These are phyloP conservation scores for Wickerhamiella lipophila DNA, from an alignment of 805 yeast species.

Conservation along the genomic window DNA sequence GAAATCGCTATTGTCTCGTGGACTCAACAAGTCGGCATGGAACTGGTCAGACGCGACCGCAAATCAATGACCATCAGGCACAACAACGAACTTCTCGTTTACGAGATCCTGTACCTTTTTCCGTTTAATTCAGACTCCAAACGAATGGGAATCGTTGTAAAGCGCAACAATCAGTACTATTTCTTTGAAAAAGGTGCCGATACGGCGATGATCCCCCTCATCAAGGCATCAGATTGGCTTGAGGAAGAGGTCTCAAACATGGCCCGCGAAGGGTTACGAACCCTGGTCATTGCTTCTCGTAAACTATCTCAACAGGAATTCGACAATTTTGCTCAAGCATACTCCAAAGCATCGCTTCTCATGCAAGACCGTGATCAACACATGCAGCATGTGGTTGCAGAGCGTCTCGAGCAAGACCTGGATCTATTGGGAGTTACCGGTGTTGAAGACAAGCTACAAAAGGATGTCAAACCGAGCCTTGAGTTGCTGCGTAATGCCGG, in stretches of 20 bases:
- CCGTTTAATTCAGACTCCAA: constrained; percentile 95
- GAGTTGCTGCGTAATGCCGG: constrained; percentile 94
- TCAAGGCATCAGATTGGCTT: constrained; percentile 81
- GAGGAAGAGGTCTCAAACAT: constrained; percentile 95
- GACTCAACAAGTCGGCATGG: constrained; percentile 74
- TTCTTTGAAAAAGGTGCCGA: constrained; percentile 94
- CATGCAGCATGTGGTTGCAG: constrained; percentile 55
- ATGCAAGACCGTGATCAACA: constrained; percentile 67
- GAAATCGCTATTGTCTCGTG: constrained; percentile 94
- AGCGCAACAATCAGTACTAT: constrained; percentile 57
- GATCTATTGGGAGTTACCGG: constrained; percentile 90
- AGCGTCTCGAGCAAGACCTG: constrained; percentile 65
- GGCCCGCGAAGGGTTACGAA: constrained; percentile 97
- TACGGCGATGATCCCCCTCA: constrained; percentile 77
- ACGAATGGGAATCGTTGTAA: constrained; percentile 85
- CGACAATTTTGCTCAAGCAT: constrained; percentile 51
- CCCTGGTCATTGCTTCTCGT: constrained; percentile 86
- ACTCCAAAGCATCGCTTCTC: constrained; percentile 58
- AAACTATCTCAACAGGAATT: constrained; percentile 42
- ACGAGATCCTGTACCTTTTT: constrained; percentile 65
- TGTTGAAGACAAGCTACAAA: constrained; percentile 89
- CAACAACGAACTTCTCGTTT: constrained; percentile 36
- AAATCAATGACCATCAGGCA: constrained; percentile 57
- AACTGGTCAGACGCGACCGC: constrained; percentile 72
- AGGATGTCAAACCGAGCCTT: constrained; percentile 80